Evolutionary conservation across 768 basidiomycete genomes (phyloP), one percentile per base, ranked within the genome.

Genomic region (Calocybe gangraenosa): DNA sequence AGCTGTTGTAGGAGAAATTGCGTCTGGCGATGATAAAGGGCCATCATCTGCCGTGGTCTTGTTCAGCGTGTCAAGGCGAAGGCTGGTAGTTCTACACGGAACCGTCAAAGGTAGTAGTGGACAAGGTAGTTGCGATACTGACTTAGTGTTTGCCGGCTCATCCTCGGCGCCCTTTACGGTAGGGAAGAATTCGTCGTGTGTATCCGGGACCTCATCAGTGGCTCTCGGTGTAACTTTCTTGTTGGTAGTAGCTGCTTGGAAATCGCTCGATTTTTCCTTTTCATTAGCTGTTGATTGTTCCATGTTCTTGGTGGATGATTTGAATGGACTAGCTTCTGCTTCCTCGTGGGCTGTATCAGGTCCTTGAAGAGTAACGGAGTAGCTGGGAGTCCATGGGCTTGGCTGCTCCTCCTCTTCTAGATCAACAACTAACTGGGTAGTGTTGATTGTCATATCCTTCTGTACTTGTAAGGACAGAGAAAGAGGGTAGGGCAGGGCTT

Each of bases 361-460:
- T 18, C 53, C 55, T 30, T 53, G 51, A 6, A 48, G 46, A 7
- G 50, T 46, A 15, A 53, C 50, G 32, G 53, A 51, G 34, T 58
- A 54, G 36, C 58, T 58, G 0, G 51, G 45, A 22, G 51, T 53
- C 49, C 53, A 51, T 39, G 52, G 49, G 14, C 40, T 48, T 2
- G 47, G 48, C 34, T 25, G 40, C 2, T 49, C 49, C 17, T 30
- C 38, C 10, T 54, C 40, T 3, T 46, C 36, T 8, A 18, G 30
- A 15, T 48, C 28, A 13, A 37, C 6, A 37, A 41, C 23, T 33
- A 41, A 14, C 6, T 11, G 25, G 25, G 25, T 11, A 28, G 25
- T 11, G 25, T 28, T 11, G 25, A 11, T 28, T 11, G 11, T 11
- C 5, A 28, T 28, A 11, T n/a, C n/a, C n/a, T n/a, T n/a, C n/a